These are phyloP conservation scores for Penicillium sp. DNA, from an alignment of 2,329 filamentous ascomycete genomes.

Conservation along the genomic window DNA sequence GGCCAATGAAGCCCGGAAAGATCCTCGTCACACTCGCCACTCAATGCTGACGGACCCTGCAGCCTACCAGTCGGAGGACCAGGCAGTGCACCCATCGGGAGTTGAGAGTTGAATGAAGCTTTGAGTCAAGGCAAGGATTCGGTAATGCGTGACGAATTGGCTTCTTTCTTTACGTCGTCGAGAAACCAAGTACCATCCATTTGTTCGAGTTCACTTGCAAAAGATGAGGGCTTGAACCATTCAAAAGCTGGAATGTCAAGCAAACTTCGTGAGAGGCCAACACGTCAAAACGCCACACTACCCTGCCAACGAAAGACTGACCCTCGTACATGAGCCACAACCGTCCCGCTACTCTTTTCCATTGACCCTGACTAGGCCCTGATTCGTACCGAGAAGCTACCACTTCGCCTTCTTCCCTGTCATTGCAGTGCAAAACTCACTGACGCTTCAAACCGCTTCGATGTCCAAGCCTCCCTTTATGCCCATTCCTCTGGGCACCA, in stretches of 20 bases:
- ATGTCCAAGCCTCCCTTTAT: slow-evolving; percentile 19
- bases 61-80: not conserved
- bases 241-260: not conserved
- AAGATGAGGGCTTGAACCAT: too few species aligned
- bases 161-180: not conserved
- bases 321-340: not conserved
- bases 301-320: not conserved
- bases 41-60: not conserved
- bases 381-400: not conserved
- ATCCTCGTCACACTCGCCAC: not conserved
- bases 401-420: not conserved
- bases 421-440: not conserved
- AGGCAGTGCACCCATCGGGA: not conserved
- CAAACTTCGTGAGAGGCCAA: not conserved
- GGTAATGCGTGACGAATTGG: not conserved
- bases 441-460: slow-evolving; percentile 1
- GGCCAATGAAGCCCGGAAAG: not conserved
- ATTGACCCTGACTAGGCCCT: not conserved
- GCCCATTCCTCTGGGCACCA: not conserved
- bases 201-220: not conserved
- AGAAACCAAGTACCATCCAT: not conserved
- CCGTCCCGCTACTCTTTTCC: not conserved
- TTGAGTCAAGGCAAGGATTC: not conserved
- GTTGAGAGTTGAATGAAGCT: not conserved
- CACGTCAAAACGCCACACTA: not conserved